Conservation (phyloP, 192 early-diverging fungal species). For the Coemansia guatemalensis region DNA sequence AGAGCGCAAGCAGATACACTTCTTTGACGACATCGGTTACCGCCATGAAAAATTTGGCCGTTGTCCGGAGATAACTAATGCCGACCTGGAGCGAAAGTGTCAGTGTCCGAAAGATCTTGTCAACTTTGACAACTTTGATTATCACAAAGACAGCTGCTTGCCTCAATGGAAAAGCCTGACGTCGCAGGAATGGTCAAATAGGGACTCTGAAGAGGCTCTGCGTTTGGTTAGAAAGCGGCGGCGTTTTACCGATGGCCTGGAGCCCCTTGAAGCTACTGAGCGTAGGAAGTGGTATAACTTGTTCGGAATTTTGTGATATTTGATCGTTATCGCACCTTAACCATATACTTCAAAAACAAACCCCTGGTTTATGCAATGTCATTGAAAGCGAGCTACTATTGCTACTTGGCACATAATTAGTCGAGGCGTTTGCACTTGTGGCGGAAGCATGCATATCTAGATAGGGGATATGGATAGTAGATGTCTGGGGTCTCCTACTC, state of each 20-base stretch:
- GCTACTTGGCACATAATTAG: background rate
- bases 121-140: slow-evolving; percentile 44
- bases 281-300: slow-evolving; percentile 44
- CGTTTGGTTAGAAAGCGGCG: slow-evolving; percentile 18
- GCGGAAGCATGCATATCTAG: background rate
- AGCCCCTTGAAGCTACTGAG: slow-evolving; percentile 25
- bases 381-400: background rate
- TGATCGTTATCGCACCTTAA: background rate
- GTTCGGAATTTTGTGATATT: slow-evolving; percentile 20
- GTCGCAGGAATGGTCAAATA: slow-evolving; percentile 16
- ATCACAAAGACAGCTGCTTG: slow-evolving; percentile 27
- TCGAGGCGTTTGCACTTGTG: background rate
- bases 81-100: slow-evolving; percentile 20
- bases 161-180: slow-evolving; percentile 28
- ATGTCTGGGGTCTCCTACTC: background rate
- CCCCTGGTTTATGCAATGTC: background rate
- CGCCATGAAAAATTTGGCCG: slow-evolving; percentile 45
- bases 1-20: slow-evolving; percentile 59
- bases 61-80: slow-evolving; percentile 21
- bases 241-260: background rate
- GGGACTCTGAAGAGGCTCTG: slow-evolving; percentile 34
- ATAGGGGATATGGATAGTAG: background rate
- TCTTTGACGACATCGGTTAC: slow-evolving; percentile 76
- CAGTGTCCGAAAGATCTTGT: slow-evolving; percentile 29
- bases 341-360: background rate